These are phyloP conservation scores for Naganishia albida DNA, from an alignment of 1,284 basidiomycete species.

Conservation along the genomic window DNA sequence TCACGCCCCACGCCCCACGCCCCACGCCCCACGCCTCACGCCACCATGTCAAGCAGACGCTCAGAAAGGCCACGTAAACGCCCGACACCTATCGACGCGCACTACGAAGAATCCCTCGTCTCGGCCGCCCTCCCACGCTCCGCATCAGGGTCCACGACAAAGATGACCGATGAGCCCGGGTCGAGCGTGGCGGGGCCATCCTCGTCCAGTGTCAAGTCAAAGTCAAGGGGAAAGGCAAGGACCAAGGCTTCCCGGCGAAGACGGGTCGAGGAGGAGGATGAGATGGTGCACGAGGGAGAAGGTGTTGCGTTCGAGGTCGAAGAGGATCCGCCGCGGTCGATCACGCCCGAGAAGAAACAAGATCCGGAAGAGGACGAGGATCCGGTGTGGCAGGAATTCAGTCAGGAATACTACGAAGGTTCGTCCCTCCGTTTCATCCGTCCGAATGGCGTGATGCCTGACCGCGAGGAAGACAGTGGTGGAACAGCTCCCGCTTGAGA, in stretches of 20 bases:
- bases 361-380: constrained; percentile 30
- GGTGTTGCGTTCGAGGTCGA: not conserved
- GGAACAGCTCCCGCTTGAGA: constrained; percentile 80
- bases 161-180: not conserved
- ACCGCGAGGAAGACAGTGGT: constrained; percentile 59
- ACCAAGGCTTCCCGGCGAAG: no score
- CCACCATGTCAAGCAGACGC: constrained; percentile 20
- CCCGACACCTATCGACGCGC: constrained; percentile 9
- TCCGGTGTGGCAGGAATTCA: constrained; percentile 34
- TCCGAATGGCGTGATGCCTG: not conserved
- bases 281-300: not conserved
- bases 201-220: not conserved
- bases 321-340: not conserved
- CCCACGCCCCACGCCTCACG: not conserved
- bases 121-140: not conserved
- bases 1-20: no score
- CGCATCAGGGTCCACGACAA: not conserved
- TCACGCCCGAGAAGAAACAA: not conserved
- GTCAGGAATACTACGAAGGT: constrained; percentile 35
- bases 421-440: not conserved
- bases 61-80: constrained; percentile 24
- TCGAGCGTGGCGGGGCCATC: not conserved
- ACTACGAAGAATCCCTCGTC: not conserved
- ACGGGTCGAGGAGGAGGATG: no score
- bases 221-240: not conserved